Base-by-base conservation (phyloP, 768 basidiomycete species). In the Suillus brevipes region DNA sequence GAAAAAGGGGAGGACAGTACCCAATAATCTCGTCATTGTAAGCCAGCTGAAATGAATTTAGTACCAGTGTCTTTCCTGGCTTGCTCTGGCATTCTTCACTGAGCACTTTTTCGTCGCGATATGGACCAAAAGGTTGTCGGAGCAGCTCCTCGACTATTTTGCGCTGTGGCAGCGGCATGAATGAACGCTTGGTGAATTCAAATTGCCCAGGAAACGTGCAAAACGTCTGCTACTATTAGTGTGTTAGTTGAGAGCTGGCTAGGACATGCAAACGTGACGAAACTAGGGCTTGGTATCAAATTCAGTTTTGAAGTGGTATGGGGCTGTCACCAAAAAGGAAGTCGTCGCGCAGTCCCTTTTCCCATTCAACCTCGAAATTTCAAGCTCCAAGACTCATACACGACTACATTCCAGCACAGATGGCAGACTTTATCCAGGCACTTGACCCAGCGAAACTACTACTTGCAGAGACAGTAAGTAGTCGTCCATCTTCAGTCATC, bases 401-500 rank as follows among this genome's bases (percentile, higher is more conserved):
- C 57, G 4, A 10, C 58, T 31, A 28, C 57, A 57, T 57, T 57
- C 20, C 14, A 58, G 9, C 14, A 58, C 9, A 42, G 25, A 84
- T 84, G 83, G 80, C 83, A 34, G 92, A 93, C 70, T 90, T 89
- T 66, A 66, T 89, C 8, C 90, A 90, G 70, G 80, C 80, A 31
- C 84, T 94, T 64, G 92, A 94, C 70, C 85, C 91, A 23, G 84
- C 84, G 6, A 91, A 89, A 71, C 84, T 93, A 36, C 82, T 89
- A 10, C 75, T 91, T 13, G 81, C 75, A 25, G 86, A 86, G 63
- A 85, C 90, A 28, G 92, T 92, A 71, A 57, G 83, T 77, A 6
- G 38, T 20, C 36, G 36, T 14, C 38, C 14, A 12, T 36, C 6
- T 18, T 52, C 28, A 40, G 38, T 56, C 23, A 23, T 40, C 20